A percentile compares a stretch with the other conserved stretches of the same genome.
Evolutionary conservation across 1,284 basidiomycete genomes (phyloP).

Genomic region (Coriolopsis trogii): DNA sequence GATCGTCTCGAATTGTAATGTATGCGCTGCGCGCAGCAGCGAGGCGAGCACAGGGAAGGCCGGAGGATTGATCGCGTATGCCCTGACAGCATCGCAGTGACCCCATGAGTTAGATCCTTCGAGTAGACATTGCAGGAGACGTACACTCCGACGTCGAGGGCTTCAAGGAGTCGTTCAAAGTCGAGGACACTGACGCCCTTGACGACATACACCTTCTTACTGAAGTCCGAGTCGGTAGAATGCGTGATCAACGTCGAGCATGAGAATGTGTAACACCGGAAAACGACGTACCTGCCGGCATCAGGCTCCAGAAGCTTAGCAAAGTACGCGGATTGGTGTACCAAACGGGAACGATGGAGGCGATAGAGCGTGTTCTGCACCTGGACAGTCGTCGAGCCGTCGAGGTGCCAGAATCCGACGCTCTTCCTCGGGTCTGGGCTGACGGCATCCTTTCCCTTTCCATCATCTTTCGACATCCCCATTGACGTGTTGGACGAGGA

Average conservation of each 20-base stretch:
- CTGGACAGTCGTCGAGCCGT: slow-evolving; percentile 40
- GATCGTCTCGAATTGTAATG: slow-evolving; percentile 29
- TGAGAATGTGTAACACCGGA: no score
- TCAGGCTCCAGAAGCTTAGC: slow-evolving; percentile 30
- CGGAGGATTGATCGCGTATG: slow-evolving; percentile 28
- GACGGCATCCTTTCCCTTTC: neutral
- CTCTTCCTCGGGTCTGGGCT: no score
- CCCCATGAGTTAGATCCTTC: neutral
- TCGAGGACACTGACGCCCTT: slow-evolving; percentile 31
- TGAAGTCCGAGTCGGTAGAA: no score
- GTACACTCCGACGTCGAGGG: slow-evolving; percentile 41
- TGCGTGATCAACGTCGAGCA: no score
- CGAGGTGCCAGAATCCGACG: slow-evolving; percentile 38
- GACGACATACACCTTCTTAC: slow-evolving; percentile 32
- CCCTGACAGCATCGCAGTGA: slow-evolving; percentile 16
- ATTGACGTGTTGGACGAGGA: neutral
- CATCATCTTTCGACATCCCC: neutral
- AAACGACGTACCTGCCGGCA: slow-evolving; percentile 14
- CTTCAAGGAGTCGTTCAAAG: slow-evolving; percentile 38
- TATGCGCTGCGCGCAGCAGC: slow-evolving; percentile 34
- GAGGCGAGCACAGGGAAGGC: slow-evolving; percentile 32
- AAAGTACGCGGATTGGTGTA: slow-evolving; percentile 39
- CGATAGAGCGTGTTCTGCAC: slow-evolving; percentile 36
- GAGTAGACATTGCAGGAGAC: slow-evolving; percentile 12
- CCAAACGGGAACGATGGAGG: slow-evolving; percentile 40